Evolutionary conservation across 345 rosid genomes (phyloP), one percentile per base, ranked within the genome.

Genomic region (Anacardium occidentale): DNA sequence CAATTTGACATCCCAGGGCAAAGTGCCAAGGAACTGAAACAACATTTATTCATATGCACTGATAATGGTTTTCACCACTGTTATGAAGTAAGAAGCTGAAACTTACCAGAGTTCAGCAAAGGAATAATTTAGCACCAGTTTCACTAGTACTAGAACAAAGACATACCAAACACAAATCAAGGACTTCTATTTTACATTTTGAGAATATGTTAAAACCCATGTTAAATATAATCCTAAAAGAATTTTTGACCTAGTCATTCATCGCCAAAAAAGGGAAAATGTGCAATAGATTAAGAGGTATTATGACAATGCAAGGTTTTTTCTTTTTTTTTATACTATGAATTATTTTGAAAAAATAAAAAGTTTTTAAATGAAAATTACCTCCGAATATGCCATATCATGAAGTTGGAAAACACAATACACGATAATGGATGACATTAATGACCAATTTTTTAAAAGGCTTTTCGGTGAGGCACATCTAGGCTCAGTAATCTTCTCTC

Each of bases 341-440:
- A 14, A 50, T 50, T 50, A 50, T 52, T 52, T 51, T 7, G 3
- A 52, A 67, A 66, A 57, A n/a, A 52, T 17, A 11, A 7, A 29
- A 26, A 9, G 2, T 10, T 51, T 52, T n/a, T 52, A 32, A 1
- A 32, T 1, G 48, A 1, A n/a, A 3, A 53, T 34, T 78, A 82
- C 84, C 82, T 83, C 86, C 32, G 86, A 25, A 60, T 85, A 85
- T 3, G 88, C 88, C 88, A 85, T 85, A 68, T 85, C 88, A 54
- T 85, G 88, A 70, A 85, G 86, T 50, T 76, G 82, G 76, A 85
- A 85, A 32, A 85, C 76, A 70, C 88, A 85, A 70, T 80, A 85
- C 15, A 64, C 80, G 4, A 74, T 57, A 17, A 85, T 80, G 29
- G 88, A 78, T 21, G 88, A 80, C 75, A 85, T 82, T 45, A 85